Evolutionary conservation across 495 filamentous ascomycete genomes (phyloP).

Genomic region (Sphaerosporella brunnea): DNA sequence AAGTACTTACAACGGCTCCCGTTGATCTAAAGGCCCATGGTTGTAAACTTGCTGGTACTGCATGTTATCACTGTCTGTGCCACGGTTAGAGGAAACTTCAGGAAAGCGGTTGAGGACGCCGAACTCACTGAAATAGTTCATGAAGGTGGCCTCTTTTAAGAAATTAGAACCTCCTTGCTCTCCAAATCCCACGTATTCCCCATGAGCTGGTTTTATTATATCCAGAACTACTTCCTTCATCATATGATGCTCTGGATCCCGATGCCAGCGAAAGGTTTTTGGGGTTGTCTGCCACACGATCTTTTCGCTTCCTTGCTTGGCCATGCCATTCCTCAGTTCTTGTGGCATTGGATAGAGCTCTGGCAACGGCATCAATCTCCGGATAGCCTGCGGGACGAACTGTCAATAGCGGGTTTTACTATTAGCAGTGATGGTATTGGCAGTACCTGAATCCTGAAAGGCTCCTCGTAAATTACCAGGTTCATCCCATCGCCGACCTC

Average conservation of each 20-base stretch:
- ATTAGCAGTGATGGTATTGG: neutral
- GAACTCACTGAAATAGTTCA: constrained; percentile 25
- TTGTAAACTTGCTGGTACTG: constrained; percentile 19
- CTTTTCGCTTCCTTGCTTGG: constrained; percentile 7
- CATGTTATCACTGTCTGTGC: constrained; percentile 20
- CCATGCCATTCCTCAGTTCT: neutral
- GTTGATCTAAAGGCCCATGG: constrained; percentile 14
- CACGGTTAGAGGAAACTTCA: constrained; percentile 13
- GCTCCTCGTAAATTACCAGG: constrained; percentile 5
- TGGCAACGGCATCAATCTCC: constrained; percentile 9
- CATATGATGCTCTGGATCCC: neutral
- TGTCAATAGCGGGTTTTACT: no score
- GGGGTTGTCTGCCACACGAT: constrained; percentile 17
- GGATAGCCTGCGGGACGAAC: neutral
- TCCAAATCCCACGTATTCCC: constrained; percentile 11
- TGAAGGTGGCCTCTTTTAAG: constrained; percentile 18
- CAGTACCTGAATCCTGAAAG: constrained; percentile 10
- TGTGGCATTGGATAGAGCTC: constrained; percentile 18
- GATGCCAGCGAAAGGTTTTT: constrained; percentile 7
- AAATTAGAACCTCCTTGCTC: constrained; percentile 20
- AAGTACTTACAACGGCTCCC: constrained; percentile 24
- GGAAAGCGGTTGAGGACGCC: no score
- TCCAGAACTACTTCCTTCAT: constrained; percentile 6
- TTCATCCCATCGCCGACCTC: constrained; percentile 4
- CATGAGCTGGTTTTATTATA: constrained; percentile 9